Conservation (phyloP, 106 monocot species). For the Allium cepa region DNA sequence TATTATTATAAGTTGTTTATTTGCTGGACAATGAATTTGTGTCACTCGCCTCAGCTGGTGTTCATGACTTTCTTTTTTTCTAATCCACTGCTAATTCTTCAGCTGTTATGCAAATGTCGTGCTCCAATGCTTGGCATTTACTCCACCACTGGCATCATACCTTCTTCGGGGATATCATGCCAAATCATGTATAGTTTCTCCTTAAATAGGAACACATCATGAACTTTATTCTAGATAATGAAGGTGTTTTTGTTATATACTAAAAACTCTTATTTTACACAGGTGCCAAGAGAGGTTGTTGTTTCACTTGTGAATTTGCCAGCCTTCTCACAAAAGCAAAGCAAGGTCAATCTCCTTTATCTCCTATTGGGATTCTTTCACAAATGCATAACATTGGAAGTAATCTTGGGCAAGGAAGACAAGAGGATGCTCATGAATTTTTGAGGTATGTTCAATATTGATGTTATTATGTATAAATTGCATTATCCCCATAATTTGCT, state of each 20-base stretch:
- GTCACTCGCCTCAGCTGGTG: background rate
- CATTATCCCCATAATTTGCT: background rate
- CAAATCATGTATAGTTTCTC: slow-evolving; percentile 46
- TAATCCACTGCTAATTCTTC: slow-evolving; percentile 22
- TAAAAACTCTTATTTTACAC: background rate
- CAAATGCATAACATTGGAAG: slow-evolving; percentile 57
- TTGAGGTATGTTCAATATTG: slow-evolving; percentile 43
- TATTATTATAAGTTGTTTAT: too few species aligned
- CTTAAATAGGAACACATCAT: background rate
- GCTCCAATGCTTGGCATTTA: slow-evolving; percentile 84
- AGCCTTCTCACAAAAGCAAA: slow-evolving; percentile 48
- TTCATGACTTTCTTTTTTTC: background rate
- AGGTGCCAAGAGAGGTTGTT: slow-evolving; percentile 65
- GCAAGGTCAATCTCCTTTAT: slow-evolving; percentile 53
- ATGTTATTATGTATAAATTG: background rate
- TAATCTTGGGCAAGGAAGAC: slow-evolving; percentile 63
- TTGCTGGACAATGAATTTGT: background rate
- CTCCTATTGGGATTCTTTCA: slow-evolving; percentile 67
- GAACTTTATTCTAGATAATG: background rate
- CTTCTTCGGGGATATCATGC: slow-evolving; percentile 62
- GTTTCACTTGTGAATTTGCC: slow-evolving; percentile 81
- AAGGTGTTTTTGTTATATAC: slow-evolving; percentile 1
- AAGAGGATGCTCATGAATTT: slow-evolving; percentile 99
- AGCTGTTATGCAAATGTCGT: slow-evolving; percentile 97
- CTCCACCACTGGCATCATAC: slow-evolving; percentile 72